Conservation (phyloP, 176 grass and related monocot species). For the Bromus sterilis region DNA sequence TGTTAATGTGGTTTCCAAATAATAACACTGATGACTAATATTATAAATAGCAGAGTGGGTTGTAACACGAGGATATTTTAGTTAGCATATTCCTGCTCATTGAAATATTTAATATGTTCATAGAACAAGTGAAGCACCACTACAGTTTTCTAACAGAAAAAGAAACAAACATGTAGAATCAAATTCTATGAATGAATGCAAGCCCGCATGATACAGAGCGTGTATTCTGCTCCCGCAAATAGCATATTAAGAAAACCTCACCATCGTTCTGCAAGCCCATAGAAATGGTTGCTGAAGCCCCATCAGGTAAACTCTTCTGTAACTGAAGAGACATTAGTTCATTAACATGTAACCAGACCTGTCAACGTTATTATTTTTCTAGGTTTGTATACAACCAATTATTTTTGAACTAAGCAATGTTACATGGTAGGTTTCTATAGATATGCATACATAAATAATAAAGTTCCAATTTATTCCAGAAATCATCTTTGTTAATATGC, state of each 20-base stretch:
- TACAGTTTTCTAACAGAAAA: neutral
- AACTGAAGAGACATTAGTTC: conserved; percentile 61
- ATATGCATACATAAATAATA: no score
- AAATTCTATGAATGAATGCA: neutral
- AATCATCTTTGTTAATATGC: no score
- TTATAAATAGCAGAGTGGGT: neutral
- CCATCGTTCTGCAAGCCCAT: conserved; percentile 37
- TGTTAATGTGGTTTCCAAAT: neutral
- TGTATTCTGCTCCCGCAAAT: neutral
- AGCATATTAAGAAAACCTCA: conserved; percentile 17
- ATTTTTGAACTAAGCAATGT: no score
- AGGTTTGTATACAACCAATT: no score
- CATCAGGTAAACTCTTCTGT: conserved; percentile 69
- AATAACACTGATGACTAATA: neutral
- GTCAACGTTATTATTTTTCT: no score
- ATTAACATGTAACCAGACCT: conserved; percentile 82
- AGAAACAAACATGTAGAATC: neutral
- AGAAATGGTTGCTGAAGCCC: conserved; percentile 18
- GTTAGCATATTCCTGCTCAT: neutral
- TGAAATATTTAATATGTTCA: neutral
- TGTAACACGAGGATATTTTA: neutral
- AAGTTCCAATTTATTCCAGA: no score
- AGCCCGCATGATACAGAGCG: neutral
- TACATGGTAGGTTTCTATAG: no score
- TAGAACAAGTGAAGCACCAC: neutral